Base-by-base conservation (phyloP, 2,329 filamentous ascomycete genomes). In the Calonectria hongkongensis region DNA sequence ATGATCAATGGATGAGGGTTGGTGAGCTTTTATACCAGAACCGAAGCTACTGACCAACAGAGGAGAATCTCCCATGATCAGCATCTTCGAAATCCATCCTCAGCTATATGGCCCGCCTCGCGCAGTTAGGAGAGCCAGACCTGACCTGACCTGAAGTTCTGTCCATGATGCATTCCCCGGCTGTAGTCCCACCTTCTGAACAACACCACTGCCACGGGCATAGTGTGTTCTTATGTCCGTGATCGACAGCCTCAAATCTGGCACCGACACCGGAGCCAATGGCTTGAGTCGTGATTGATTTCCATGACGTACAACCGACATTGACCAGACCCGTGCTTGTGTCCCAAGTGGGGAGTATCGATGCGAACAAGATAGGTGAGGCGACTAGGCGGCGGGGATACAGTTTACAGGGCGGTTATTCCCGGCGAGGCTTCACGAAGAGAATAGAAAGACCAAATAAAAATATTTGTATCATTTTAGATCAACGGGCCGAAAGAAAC, bases 231-330 rank as follows among this genome's bases (percentile, higher is more conserved):
- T 27, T 39, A 45, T 16, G 4, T 28, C 58, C 6, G 16, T 41
- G 33, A 18, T 28, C 16, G 56, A 30, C 36, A 62, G 36, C 39
- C 58, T 62, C 58, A 30, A 45, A 45, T 62, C 56, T 45, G 4
- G 27, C 36, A 41, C 39, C 58, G 39, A 45, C 39, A 39, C 33
- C 54, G 54, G 54, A 58, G 36, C 54, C 54, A 58, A 58, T 58
- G 16, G 30, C 3, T 39, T 18, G 12, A 58, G 21, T 39, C 18
- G 36, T 39, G n/a, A 58, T 58, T 58, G 54, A 58, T 58, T 58
- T n/a, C 12, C 54, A 58, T 58, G 54, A 58, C 54, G 54, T 39
- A 58, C 54, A 8, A n/a, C 51, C 43, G 16, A 21, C n/a, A 58
- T 58, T 58, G 54, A 58, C 21, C 18, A 39, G 54, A 39, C 54